Evolutionary conservation across 2,329 filamentous ascomycete genomes (phyloP).

Genomic region (Tolypocladium album): DNA sequence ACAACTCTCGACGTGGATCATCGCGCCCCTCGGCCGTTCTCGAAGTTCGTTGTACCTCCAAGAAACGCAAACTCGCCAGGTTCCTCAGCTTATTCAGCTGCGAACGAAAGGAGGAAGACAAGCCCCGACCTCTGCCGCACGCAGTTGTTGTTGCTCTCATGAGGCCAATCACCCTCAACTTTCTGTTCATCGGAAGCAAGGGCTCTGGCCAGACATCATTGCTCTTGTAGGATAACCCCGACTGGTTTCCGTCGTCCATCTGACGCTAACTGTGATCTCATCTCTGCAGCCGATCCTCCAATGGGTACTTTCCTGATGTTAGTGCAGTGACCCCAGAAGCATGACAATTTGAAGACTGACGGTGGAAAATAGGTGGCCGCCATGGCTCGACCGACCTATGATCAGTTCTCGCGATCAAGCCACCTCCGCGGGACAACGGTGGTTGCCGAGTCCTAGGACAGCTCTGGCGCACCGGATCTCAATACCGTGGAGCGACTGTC

Average conservation of each 20-base stretch:
- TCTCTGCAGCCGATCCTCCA: conserved; percentile 21
- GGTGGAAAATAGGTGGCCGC: conserved; percentile 7
- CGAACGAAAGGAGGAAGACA: conserved; percentile 15
- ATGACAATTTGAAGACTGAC: conserved; percentile 11
- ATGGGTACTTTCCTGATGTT: conserved; percentile 26
- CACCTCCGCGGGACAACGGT: conserved; percentile 13
- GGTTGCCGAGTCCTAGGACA: conserved; percentile 27
- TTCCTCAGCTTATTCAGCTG: conserved; percentile 14
- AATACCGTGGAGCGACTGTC: conserved; percentile 20
- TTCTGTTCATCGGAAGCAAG: conserved; percentile 24
- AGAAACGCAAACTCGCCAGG: not conserved
- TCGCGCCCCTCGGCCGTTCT: conserved; percentile 2
- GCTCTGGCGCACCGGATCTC: conserved; percentile 26
- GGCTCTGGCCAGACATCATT: conserved; percentile 24
- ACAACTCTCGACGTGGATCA: conserved; percentile 1
- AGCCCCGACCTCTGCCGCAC: conserved; percentile 3
- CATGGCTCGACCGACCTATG: conserved; percentile 22
- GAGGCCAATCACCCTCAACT: conserved; percentile 18
- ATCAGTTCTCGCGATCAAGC: conserved; percentile 20
- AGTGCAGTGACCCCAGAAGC: conserved; percentile 4
- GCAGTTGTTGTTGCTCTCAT: not conserved
- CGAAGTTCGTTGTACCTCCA: conserved; percentile 7
- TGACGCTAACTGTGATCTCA: not conserved
- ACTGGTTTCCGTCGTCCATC: not conserved
- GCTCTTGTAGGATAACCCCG: conserved; percentile 18